Evolutionary conservation across 1,284 basidiomycete genomes (phyloP), one percentile per base, ranked within the genome.

Genomic region (Leccinum holopus): DNA sequence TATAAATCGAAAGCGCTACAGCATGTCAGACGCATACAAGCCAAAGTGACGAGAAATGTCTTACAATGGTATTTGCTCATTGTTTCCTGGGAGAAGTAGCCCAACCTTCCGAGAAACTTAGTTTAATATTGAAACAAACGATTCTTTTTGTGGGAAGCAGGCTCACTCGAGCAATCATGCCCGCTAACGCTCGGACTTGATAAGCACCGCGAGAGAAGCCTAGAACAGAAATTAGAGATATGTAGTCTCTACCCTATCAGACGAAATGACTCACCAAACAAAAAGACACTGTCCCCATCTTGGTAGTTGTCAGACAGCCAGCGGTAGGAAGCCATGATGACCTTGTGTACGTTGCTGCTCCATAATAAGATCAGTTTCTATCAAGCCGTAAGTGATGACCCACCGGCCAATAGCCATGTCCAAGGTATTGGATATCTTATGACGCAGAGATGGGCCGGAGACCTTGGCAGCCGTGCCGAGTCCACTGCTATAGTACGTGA

Each of bases 161-260:
- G 21, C 70, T 53, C 58, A 77, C 77, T 55, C 59, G 67, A 39
- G 70, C 63, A 51, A 78, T 75, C 78, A 79, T 79, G 25, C 68
- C 77, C 4, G 77, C 74, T 55, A 79, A 61, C 3, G 66, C 70
- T 52, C 77, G 71, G 5, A 76, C 77, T 63, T 79, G 78, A 59
- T 79, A 79, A 37, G 78, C 78, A 25, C 77, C 77, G 3, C 77
- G 75, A 0, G 77, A 79, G 65, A 76, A 80, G 0, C 77, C 77
- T 79, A 55, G 33, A n/a, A 28, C 2, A 28, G 7, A 35, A 12
- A n/a, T 68, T 9, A 67, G 63, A 57, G 3, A 28, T 21, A 21
- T 21, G 18, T 21, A 21, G 12, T 3, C 1, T 35, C 44, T 16
- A 21, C 14, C 10, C 25, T 30, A 54, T 6, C 4, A 25, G 18